These are phyloP conservation scores for Cladosporium sp. DNA, from an alignment of 2,329 filamentous ascomycete genomes.

Conservation along the genomic window DNA sequence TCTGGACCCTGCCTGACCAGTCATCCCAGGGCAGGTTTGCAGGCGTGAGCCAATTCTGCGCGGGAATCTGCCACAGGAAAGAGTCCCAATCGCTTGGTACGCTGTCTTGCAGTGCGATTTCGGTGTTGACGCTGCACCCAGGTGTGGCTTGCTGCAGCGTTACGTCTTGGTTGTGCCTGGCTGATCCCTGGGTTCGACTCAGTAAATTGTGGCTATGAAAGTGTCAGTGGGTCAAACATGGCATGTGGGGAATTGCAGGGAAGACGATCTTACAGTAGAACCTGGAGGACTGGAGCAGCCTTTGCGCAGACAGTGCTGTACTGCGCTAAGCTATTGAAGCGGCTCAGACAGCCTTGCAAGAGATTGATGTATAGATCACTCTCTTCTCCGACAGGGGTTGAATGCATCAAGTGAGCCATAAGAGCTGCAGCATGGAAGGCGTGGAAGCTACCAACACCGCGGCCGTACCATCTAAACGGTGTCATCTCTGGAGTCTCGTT, in stretches of 20 bases:
- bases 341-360: not conserved
- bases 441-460: conserved; percentile 44
- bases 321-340: not conserved
- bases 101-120: not conserved
- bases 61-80: not conserved
- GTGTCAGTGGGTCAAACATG: not conserved
- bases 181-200: not conserved
- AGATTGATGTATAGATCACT: not conserved
- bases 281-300: not conserved
- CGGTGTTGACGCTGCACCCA: not conserved
- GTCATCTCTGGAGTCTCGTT: conserved; percentile 37
- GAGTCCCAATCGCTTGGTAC: not conserved
- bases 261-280: not conserved
- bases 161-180: not conserved
- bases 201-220: not conserved
- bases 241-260: not conserved
- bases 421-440: conserved; percentile 42
- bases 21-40: not conserved
- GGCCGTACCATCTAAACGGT: conserved; percentile 46
- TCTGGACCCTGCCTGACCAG: not conserved
- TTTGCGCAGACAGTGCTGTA: not conserved
- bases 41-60: not conserved
- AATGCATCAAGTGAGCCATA: not conserved
- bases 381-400: not conserved
- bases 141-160: not conserved